Conservation (phyloP, 441 rosid genomes). For the Cnidoscolus chayamansa region DNA sequence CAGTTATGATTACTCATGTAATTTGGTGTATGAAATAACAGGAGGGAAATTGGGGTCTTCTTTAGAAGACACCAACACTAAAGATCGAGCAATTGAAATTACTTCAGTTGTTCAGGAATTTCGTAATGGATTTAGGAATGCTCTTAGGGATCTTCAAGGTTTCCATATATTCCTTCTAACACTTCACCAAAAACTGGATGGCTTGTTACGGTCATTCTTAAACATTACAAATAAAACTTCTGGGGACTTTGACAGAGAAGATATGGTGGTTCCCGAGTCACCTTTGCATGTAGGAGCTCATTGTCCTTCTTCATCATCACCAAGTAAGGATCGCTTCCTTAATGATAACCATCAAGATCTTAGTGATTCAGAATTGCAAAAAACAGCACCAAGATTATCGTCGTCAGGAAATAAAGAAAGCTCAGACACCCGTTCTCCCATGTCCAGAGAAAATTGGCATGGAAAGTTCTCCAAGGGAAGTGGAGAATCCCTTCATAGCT, state of each 20-base stretch:
- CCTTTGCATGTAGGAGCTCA: slow-evolving; percentile 45
- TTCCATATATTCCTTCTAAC: slow-evolving; percentile 91
- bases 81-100: slow-evolving; percentile 35
- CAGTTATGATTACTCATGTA: slow-evolving; percentile 59
- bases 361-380: slow-evolving; percentile 66
- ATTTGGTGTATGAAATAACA: slow-evolving; percentile 76
- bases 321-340: slow-evolving; percentile 51
- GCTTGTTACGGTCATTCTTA: slow-evolving; percentile 63
- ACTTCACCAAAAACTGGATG: slow-evolving; percentile 86
- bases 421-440: slow-evolving; percentile 60
- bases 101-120: slow-evolving; percentile 60
- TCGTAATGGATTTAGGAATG: slow-evolving; percentile 86
- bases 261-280: slow-evolving; percentile 57
- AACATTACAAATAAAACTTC: slow-evolving; percentile 62
- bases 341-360: slow-evolving; percentile 55
- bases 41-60: slow-evolving; percentile 73
- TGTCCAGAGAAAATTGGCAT: slow-evolving; percentile 75
- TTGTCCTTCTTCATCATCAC: slow-evolving; percentile 58
- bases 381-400: slow-evolving; percentile 51
- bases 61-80: slow-evolving; percentile 36
- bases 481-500: slow-evolving; percentile 66
- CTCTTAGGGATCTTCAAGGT: slow-evolving; percentile 88
- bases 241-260: slow-evolving; percentile 80
- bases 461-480: slow-evolving; percentile 58
- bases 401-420: slow-evolving; percentile 66